Percentiles rank a stretch among this genome's conserved stretches.
Conservation (phyloP, 257 asterid species). For the Haberlea rhodopensis region DNA sequence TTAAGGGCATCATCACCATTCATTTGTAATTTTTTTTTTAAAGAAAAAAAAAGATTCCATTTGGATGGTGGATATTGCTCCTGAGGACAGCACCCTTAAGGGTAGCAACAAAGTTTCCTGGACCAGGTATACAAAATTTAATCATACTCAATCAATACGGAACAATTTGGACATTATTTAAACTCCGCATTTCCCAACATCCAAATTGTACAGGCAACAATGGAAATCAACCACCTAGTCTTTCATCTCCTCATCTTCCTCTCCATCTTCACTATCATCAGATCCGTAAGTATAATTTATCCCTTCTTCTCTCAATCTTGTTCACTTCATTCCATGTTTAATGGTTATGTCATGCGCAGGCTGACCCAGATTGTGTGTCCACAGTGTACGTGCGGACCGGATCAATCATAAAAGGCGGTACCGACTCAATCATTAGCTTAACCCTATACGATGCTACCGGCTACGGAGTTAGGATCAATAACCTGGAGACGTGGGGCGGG, state of each 20-base stretch:
- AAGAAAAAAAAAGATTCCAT: too few relatives aligned
- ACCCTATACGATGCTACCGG: conserved; percentile 49
- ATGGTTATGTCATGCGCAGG: too few relatives aligned
- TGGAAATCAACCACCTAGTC: conserved; percentile 45
- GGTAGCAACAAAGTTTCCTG: too few relatives aligned
- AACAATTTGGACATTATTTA: too few relatives aligned
- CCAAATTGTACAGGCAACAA: conserved; percentile 33
- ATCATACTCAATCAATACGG: too few relatives aligned
- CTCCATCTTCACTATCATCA: conserved; percentile 45
- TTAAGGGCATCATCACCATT: too few relatives aligned
- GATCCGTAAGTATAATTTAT: conserved; percentile 45
- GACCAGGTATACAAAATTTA: too few relatives aligned
- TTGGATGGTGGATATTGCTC: too few relatives aligned
- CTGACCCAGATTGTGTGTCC: conserved; percentile 69
- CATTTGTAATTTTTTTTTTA: too few relatives aligned
- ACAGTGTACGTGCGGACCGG: conserved; percentile 57
- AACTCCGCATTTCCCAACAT: too few relatives aligned
- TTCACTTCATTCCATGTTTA: not conserved
- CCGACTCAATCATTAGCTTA: conserved; percentile 53
- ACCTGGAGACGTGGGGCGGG: too few relatives aligned
- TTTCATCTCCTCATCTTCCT: conserved; percentile 45
- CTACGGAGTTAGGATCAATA: conserved; percentile 43
- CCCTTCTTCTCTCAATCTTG: not conserved
- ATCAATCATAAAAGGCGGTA: conserved; percentile 51
- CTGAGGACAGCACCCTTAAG: too few relatives aligned